Base-by-base conservation (phyloP, 805 yeast genomes). In the Diddensiella santjacobensis region DNA sequence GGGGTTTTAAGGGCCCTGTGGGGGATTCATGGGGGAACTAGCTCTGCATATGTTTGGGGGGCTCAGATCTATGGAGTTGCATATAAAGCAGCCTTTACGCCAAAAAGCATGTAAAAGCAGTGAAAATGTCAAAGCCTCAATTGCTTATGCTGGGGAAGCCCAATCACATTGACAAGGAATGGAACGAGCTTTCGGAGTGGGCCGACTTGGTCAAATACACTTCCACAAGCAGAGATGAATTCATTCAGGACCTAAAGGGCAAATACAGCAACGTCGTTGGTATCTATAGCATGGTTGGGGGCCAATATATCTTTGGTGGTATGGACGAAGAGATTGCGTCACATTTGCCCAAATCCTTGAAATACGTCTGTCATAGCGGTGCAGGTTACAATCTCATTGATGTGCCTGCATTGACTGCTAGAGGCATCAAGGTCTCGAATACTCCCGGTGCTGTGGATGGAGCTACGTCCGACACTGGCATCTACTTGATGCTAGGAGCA, bases 381-480 rank as follows among this genome's bases (percentile, higher is more conserved):
- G 83, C 83, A 1, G 84, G 84, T 22, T 79, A 78, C 59, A 82
- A 79, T 56, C 71, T 71, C 51, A 65, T 77, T 37, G 78, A 77
- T 50, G 71, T 74, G 17, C 57, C 61, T 5, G 70, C 69, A 46
- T 67, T 74, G 53, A 68, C 71, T 13, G 56, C 56, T 4, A 53
- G 67, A 33, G 71, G 70, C 3, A 71, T 79, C 38, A 77, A 73
- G 58, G 55, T 77, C 17, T 69, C 80, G 1, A 76, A 79, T 58
- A 78, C 78, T 17, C 82, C 81, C 3, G 66, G 69, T 4, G 65
- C 78, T 15, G 80, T 77, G 8, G 74, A 74, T 45, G 71, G 69
- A 23, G 75, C 81, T n/a, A 79, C 83, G 6, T 83, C 84, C 1
- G 82, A 77, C 54, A 72, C 80, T 8, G 76, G 77, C 40, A 61